Conservation (phyloP, 495 filamentous ascomycete genomes). For the Jackrogersella minutella region DNA sequence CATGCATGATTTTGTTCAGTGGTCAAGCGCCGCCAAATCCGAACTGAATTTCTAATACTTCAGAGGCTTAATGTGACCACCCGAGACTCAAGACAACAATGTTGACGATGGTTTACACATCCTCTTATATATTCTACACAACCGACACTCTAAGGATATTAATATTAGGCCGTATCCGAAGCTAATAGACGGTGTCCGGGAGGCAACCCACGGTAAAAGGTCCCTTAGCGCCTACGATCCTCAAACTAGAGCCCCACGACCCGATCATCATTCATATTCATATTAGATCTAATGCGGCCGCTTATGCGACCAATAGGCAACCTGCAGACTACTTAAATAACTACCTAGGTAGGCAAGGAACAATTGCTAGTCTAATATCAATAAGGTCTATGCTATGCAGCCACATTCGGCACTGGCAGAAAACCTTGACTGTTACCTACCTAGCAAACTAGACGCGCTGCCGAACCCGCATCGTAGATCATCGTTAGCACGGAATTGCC, state of each 20-base stretch:
- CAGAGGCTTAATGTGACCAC: too few species aligned
- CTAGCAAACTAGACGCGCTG: constrained; percentile 2
- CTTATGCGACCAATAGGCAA: not conserved
- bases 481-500: constrained; percentile 1
- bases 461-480: not conserved
- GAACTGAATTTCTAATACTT: too few species aligned
- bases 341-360: too few species aligned
- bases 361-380: constrained; percentile 16
- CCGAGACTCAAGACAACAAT: too few species aligned
- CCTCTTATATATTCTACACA: not conserved
- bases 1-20: too few species aligned
- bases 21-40: too few species aligned
- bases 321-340: not conserved
- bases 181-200: constrained; percentile 29
- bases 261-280: constrained; percentile 6
- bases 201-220: constrained; percentile 5
- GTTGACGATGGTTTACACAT: not conserved
- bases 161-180: constrained; percentile 18
- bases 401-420: constrained; percentile 29
- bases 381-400: constrained; percentile 31
- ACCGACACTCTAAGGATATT: not conserved
- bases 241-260: not conserved
- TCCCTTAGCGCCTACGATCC: not conserved
- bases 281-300: constrained; percentile 13
- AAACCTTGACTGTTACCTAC: constrained; percentile 1